Evolutionary conservation across 2,329 filamentous ascomycete genomes (phyloP), one percentile per base, ranked within the genome.

Genomic region (Thielaviopsis ethacetica): DNA sequence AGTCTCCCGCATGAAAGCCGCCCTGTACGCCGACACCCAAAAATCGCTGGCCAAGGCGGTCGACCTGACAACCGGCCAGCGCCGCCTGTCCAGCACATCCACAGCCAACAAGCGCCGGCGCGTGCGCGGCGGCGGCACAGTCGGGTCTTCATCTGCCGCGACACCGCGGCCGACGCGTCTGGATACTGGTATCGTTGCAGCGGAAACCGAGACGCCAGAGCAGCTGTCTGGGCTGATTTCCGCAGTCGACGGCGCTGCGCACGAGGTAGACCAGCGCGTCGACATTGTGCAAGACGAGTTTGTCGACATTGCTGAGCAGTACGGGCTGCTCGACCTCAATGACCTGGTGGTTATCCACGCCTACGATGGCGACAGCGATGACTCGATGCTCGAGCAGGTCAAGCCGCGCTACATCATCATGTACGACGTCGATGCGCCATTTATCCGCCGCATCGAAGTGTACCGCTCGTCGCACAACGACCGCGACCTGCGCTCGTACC

Each of bases 321-420:
- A 91, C 68, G 82, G 93, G 69, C 77, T 97, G 34, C 95, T 91
- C 69, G 88, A 95, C 58, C 93, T 94, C 83, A 81, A 88, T 64
- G 88, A 95, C 64, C 75, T 97, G 21, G 78, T 97, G 13, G 82
- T 95, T 49, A 78, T 97, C 19, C 93, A 97, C 69, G 86, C 93
- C 1, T 98, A 95, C 68, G 90, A 95, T 61, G 91, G 91, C 12
- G 93, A 97, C 68, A 86, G 91, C 74, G 93, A 98, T 69, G 93
- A 97, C 68, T 88, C 95, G 68, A 79, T 97, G n/a, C 79, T 98
- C 1, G 91, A 98, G 69, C 93, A 98, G 71, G 78, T 93, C 60
- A 90, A 88, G 67, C 93, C 93, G 38, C 84, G 88, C 62, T 96
- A 96, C 70, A 89, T 98, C 61, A 86, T 98, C 72, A 97, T 98